phyloP scores from a whole-genome alignment of 495 filamentous ascomycete genomes.

The Talaromyces trachyspermus region DNA sequence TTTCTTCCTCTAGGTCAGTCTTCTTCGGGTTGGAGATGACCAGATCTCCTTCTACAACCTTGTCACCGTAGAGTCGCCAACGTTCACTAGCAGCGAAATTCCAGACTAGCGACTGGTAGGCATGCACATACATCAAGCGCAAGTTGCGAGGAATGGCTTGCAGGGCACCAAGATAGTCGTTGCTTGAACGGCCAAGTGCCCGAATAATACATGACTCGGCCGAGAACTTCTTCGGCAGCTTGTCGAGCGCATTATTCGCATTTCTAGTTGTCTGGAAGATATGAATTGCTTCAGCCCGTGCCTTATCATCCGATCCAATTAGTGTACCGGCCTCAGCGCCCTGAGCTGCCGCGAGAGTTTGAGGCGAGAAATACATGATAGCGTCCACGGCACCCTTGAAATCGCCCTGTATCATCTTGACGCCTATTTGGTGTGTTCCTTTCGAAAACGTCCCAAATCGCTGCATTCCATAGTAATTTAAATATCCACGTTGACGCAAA shows the following conservation, averaged over 20 bases:
- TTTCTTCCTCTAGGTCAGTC: conserved; percentile 32
- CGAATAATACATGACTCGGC: conserved; percentile 74
- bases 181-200: conserved; percentile 47
- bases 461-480: conserved; percentile 96
- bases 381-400: conserved; percentile 69
- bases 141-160: conserved; percentile 68
- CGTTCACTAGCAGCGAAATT: conserved; percentile 74
- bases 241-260: conserved; percentile 48
- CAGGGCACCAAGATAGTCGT: conserved; percentile 73
- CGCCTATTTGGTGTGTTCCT: conserved; percentile 73
- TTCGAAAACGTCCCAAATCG: conserved; percentile 81
- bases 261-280: conserved; percentile 56
- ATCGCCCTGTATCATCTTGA: conserved; percentile 73
- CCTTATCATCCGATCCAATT: conserved; percentile 63
- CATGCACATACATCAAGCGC: conserved; percentile 90
- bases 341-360: conserved; percentile 34
- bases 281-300: conserved; percentile 67
- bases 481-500: conserved; percentile 63
- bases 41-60: conserved; percentile 79
- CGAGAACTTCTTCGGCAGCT: conserved; percentile 72
- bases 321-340: conserved; percentile 14
- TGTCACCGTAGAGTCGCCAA: conserved; percentile 60
- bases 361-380: conserved; percentile 58
- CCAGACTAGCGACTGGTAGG: conserved; percentile 92
- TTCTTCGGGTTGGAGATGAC: conserved; percentile 58